phyloP scores from a whole-genome alignment of 129 eudicot species.

The Tagetes erecta region DNA sequence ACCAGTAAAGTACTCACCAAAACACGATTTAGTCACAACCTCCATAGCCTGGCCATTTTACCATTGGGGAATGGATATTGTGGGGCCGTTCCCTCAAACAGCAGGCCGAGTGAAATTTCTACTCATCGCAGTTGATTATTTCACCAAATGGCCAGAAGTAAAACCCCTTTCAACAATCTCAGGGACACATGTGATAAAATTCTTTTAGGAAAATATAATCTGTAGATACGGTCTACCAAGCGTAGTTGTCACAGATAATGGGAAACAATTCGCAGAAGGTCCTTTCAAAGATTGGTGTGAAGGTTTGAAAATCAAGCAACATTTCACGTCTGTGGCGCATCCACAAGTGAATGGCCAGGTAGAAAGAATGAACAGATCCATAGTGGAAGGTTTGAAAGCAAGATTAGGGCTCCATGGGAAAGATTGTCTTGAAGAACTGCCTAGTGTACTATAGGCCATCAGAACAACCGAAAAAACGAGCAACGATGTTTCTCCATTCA shows the following conservation, averaged over 20 bases:
- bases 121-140: not conserved
- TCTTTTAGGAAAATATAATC: not conserved
- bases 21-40: not conserved
- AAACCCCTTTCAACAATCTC: not conserved
- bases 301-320: not conserved
- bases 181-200: not conserved
- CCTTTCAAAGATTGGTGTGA: not conserved
- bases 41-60: not conserved
- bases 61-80: not conserved
- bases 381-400: not conserved
- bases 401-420: too few species aligned
- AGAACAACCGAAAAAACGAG: not conserved
- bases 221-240: not conserved
- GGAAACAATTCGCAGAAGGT: not conserved
- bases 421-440: not conserved
- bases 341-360: not conserved
- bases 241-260: not conserved
- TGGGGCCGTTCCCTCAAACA: not conserved
- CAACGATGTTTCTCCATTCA: not conserved
- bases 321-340: not conserved
- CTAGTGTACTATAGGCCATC: not conserved
- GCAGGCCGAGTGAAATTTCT: not conserved
- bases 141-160: not conserved
- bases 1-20: not conserved
- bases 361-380: not conserved